Conservation (phyloP, 192 early-diverging fungal species). For the Backusella macrospora region DNA sequence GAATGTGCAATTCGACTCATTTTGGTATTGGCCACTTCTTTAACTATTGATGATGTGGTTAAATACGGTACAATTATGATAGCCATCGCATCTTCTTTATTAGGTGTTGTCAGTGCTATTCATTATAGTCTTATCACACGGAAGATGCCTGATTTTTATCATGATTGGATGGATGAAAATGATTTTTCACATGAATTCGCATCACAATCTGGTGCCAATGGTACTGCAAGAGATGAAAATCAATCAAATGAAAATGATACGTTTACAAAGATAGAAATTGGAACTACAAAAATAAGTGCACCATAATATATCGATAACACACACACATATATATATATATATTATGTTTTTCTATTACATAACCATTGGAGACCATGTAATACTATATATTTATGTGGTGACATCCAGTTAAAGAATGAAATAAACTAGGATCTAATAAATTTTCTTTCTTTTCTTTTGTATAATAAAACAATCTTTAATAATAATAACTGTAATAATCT, state of each 20-base stretch:
- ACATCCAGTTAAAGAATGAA: too few species aligned
- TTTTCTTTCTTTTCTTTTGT: too few species aligned
- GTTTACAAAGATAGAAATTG: too few species aligned
- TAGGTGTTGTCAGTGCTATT: neutral
- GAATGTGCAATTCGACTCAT: neutral
- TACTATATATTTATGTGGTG: too few species aligned
- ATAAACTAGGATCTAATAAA: too few species aligned
- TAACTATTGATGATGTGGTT: neutral
- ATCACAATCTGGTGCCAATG: neutral
- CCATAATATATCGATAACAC: too few species aligned
- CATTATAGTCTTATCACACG: neutral
- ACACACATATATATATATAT: too few species aligned
- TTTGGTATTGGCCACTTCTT: neutral
- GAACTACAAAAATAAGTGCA: too few species aligned
- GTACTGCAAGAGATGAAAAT: neutral
- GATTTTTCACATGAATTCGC: neutral
- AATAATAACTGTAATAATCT: too few species aligned
- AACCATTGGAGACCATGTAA: too few species aligned
- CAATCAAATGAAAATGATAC: neutral
- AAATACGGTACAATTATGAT: constrained; percentile 6
- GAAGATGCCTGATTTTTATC: neutral
- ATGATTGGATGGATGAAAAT: constrained; percentile 6
- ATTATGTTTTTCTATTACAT: too few species aligned
- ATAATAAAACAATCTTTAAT: too few species aligned
- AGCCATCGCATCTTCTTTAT: neutral